Percentiles rank a stretch among this genome's conserved stretches.
phyloP scores from a whole-genome alignment of 495 filamentous ascomycete genomes.

The Darksidea phi region DNA sequence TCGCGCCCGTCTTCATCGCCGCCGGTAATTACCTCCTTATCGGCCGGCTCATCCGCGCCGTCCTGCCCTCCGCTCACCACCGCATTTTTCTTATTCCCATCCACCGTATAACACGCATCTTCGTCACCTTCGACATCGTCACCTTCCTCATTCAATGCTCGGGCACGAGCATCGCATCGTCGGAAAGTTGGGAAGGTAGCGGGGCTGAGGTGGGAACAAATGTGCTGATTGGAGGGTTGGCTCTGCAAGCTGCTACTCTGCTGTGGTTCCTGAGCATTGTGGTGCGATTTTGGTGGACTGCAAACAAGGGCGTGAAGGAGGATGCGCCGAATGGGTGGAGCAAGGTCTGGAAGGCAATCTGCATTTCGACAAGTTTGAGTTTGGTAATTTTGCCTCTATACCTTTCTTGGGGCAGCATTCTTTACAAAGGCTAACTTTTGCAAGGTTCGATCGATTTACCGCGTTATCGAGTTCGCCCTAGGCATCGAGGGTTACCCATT shows the following conservation, averaged over 20 bases:
- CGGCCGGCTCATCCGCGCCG: slow-evolving; percentile 36
- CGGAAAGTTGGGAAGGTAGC: slow-evolving; percentile 39
- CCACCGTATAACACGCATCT: slow-evolving; percentile 38
- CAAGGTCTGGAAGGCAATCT: slow-evolving; percentile 38
- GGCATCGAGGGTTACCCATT: slow-evolving; percentile 44
- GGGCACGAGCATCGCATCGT: slow-evolving; percentile 42
- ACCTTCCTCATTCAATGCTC: slow-evolving; percentile 42
- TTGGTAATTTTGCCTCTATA: slow-evolving; percentile 30
- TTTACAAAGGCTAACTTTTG: background rate
- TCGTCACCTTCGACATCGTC: slow-evolving; percentile 43
- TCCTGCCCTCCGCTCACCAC: background rate
- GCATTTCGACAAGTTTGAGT: slow-evolving; percentile 38
- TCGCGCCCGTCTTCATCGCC: slow-evolving; percentile 42
- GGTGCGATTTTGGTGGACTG: slow-evolving; percentile 25
- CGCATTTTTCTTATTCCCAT: slow-evolving; percentile 33
- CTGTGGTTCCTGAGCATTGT: slow-evolving; percentile 38
- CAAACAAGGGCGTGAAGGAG: background rate
- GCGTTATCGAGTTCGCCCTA: slow-evolving; percentile 44
- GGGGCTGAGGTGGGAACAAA: slow-evolving; percentile 31
- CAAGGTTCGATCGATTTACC: slow-evolving; percentile 43
- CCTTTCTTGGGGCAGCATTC: background rate
- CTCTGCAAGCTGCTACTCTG: slow-evolving; percentile 40
- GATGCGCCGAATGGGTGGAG: slow-evolving; percentile 29
- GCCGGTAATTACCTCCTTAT: slow-evolving; percentile 43
- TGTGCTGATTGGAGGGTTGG: slow-evolving; percentile 41